Conservation (phyloP, 2,329 filamentous ascomycete species). For the Nemania serpens region DNA sequence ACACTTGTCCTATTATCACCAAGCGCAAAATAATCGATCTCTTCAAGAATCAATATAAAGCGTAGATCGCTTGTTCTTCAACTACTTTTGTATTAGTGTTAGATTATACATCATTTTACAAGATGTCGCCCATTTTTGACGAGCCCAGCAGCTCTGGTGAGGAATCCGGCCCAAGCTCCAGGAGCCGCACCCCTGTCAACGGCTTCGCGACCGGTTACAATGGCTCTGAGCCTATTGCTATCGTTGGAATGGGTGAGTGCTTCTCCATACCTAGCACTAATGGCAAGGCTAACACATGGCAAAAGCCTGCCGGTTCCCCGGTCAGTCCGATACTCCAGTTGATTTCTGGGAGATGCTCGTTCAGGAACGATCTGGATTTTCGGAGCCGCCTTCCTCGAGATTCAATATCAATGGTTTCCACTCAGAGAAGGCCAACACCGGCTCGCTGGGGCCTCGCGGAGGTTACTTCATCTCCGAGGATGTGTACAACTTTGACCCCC, state of each 20-base stretch:
- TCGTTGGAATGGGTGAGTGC: constrained; percentile 22
- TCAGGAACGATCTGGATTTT: constrained; percentile 22
- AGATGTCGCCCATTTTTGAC: constrained; percentile 17
- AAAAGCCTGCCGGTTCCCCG: constrained; percentile 18
- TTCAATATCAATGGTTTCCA: constrained; percentile 25
- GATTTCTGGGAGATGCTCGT: constrained; percentile 25
- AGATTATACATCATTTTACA: background rate
- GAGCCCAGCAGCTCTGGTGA: constrained; percentile 12
- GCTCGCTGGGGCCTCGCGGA: constrained; percentile 16
- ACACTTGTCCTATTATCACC: too few relatives aligned
- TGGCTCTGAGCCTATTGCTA: constrained; percentile 22
- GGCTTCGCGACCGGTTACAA: constrained; percentile 11
- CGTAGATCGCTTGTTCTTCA: background rate
- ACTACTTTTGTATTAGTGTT: background rate
- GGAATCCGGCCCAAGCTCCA: constrained; percentile 15
- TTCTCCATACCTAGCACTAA: background rate
- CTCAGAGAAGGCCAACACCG: constrained; percentile 18
- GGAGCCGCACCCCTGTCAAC: constrained; percentile 16
- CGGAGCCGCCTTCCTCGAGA: constrained; percentile 19
- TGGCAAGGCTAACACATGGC: constrained; percentile 1
- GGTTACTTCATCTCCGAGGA: constrained; percentile 20
- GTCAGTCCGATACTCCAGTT: constrained; percentile 14
- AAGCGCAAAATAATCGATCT: too few relatives aligned
- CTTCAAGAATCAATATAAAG: background rate
- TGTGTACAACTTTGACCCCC: constrained; percentile 15